Evolutionary conservation across 2,329 filamentous ascomycete genomes (phyloP).

Genomic region (Venturiaceae sp.): DNA sequence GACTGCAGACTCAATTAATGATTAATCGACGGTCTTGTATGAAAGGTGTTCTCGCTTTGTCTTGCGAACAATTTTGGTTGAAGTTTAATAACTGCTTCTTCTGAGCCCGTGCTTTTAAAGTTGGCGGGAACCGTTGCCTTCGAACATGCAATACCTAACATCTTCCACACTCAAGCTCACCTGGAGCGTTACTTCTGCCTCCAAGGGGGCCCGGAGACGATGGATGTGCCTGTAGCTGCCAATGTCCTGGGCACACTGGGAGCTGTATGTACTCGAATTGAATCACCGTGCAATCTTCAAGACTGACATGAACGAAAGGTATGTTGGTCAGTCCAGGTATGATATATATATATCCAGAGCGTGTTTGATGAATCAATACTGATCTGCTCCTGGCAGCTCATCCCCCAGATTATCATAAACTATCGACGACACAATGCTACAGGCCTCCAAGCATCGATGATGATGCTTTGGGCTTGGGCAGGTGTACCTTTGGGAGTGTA

Average conservation of each 20-base stretch:
- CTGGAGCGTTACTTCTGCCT: too few relatives aligned
- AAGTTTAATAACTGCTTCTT: too few relatives aligned
- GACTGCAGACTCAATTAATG: too few relatives aligned
- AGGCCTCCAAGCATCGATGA: slow-evolving; percentile 59
- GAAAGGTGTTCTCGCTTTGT: too few relatives aligned
- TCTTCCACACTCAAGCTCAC: too few relatives aligned
- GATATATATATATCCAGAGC: slow-evolving; percentile 5
- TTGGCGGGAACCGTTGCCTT: too few relatives aligned
- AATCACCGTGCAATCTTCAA: slow-evolving; percentile 6
- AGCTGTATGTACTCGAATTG: slow-evolving; percentile 31
- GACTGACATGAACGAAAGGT: slow-evolving; percentile 18
- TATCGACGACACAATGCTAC: slow-evolving; percentile 55
- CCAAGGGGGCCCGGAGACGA: too few relatives aligned
- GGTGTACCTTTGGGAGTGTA: slow-evolving; percentile 57
- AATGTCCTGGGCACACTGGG: slow-evolving; percentile 52
- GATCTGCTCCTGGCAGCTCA: slow-evolving; percentile 35
- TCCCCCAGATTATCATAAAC: slow-evolving; percentile 62
- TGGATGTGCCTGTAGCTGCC: slow-evolving; percentile 46
- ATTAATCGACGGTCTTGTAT: too few relatives aligned
- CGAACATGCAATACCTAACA: too few relatives aligned
- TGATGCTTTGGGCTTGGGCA: slow-evolving; percentile 61
- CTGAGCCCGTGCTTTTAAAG: too few relatives aligned
- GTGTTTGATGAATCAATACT: not conserved
- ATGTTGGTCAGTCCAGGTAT: slow-evolving; percentile 57
- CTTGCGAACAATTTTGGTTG: too few relatives aligned